Evolutionary conservation across 768 basidiomycete species (phyloP), one percentile per base, ranked within the genome.

Genomic region (Baorangia bicolor): DNA sequence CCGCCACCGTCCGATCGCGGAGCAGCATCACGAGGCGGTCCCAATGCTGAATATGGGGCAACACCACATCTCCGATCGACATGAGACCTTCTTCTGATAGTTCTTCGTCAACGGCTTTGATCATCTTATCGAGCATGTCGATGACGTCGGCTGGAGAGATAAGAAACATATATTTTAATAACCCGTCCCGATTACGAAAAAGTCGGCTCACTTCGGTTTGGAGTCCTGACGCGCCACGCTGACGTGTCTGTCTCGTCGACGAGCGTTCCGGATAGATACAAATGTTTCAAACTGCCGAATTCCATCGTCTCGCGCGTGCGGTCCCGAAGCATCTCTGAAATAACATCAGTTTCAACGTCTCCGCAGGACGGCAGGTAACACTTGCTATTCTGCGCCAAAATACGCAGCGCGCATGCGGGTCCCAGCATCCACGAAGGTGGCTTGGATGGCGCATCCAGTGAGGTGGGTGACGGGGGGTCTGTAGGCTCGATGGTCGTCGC

Each of bases 401-500:
- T 59, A 7, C 62, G 59, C 37, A 68, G 30, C 12, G 67, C 67
- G 28, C 59, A 68, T 20, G 66, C 58, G 5, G 67, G 64, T 31
- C 66, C 66, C 54, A 68, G 12, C 64, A 68, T 61, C 58, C 50
- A 51, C 5, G 67, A 63, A 52, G 58, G 43, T 35, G 56, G 49
- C 31, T 16, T 55, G 13, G 44, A n/a, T 11, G 30, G 40, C n/a
- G 18, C 2, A 38, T 34, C 34, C 16, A 23, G 31, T 20, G 43
- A 18, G n/a, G n/a, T 18, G 6, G 48, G 23, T 16, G 33, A 31
- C 30, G 5, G 31, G 38, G 38, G 0, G 3, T 56, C 37, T 2
- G 34, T 1, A 18, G 27, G 9, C 7, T 18, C 37, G 1, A 40
- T 16, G 13, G 20, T 9, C n/a, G 25, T 7, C 25, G 1, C 18